A percentile compares a stretch with the other conserved stretches of the same genome.
Conservation (phyloP, 2,329 filamentous ascomycete genomes). For the Aspergillus versicolor region DNA sequence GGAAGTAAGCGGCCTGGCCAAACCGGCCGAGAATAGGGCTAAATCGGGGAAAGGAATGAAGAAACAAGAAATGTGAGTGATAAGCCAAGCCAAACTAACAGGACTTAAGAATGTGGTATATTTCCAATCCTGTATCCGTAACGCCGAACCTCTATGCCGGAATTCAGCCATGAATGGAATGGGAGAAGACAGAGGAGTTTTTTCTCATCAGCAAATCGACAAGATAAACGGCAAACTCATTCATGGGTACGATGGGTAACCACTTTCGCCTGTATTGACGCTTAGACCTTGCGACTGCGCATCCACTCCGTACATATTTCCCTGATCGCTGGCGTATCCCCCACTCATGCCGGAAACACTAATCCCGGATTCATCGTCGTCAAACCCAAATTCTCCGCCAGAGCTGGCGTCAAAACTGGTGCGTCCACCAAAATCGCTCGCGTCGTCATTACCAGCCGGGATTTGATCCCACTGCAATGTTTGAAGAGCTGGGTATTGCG, state of each 20-base stretch:
- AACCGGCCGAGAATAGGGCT: slow-evolving; percentile 7
- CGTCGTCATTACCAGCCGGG: slow-evolving; percentile 58
- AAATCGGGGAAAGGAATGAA: slow-evolving; percentile 7
- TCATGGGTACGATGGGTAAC: slow-evolving; percentile 14
- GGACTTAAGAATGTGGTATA: not conserved
- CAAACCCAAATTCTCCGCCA: slow-evolving; percentile 43
- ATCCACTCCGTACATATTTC: slow-evolving; percentile 31
- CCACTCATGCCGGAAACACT: slow-evolving; percentile 36
- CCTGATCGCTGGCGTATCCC: slow-evolving; percentile 33
- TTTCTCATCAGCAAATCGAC: slow-evolving; percentile 1
- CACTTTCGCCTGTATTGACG: slow-evolving; percentile 28
- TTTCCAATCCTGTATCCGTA: slow-evolving; percentile 22
- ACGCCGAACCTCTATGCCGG: slow-evolving; percentile 21
- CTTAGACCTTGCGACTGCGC: slow-evolving; percentile 29
- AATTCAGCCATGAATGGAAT: not conserved
- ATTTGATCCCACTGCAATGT: slow-evolving; percentile 83
- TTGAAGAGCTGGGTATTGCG: slow-evolving; percentile 91
- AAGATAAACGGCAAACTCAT: not conserved
- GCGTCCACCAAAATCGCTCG: slow-evolving; percentile 63
- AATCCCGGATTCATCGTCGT: slow-evolving; percentile 43
- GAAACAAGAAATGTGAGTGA: slow-evolving; percentile 2
- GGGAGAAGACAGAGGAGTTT: not conserved
- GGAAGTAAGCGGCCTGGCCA: not conserved
- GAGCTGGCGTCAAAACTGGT: slow-evolving; percentile 52
- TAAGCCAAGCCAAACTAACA: slow-evolving; percentile 1